These are phyloP conservation scores for Solanum sejunctum DNA, from an alignment of 257 asterid genomes.

Conservation along the genomic window DNA sequence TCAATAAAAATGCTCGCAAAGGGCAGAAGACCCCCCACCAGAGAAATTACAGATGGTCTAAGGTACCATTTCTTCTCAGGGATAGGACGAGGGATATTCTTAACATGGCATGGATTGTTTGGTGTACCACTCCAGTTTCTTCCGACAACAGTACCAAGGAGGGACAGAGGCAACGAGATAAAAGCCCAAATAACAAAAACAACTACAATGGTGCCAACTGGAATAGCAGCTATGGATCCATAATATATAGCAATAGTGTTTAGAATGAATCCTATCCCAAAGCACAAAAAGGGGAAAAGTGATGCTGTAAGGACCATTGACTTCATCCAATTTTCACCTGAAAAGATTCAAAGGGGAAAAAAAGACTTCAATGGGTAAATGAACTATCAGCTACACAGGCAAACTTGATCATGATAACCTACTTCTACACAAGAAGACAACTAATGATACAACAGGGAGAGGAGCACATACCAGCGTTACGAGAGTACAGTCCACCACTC, in stretches of 20 bases:
- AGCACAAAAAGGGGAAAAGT: conserved; percentile 69
- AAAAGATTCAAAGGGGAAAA: background rate
- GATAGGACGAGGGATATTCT: conserved; percentile 81
- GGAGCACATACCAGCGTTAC: conserved; percentile 51
- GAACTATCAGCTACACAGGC: background rate
- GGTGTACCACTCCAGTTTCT: conserved; percentile 77
- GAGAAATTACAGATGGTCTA: conserved; percentile 53
- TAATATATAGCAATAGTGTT: conserved; percentile 69
- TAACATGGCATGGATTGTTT: conserved; percentile 74
- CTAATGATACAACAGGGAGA: background rate
- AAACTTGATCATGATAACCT: background rate
- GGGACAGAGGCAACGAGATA: conserved; percentile 68
- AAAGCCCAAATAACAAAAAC: conserved; percentile 72
- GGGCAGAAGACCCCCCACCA: conserved; percentile 81
- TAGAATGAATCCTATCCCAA: conserved; percentile 47
- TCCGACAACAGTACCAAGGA: conserved; percentile 74
- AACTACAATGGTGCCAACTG: conserved; percentile 60
- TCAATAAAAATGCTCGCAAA: conserved; percentile 78
- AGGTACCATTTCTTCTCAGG: conserved; percentile 79
- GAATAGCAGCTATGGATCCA: conserved; percentile 72
- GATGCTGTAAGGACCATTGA: conserved; percentile 80
- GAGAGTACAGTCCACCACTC: conserved; percentile 74
- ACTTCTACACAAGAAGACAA: background rate
- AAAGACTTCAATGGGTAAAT: background rate
- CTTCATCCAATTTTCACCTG: conserved; percentile 77